phyloP scores from a whole-genome alignment of 2,329 filamentous ascomycete species.

The Graphiopsis chlorocephala region DNA sequence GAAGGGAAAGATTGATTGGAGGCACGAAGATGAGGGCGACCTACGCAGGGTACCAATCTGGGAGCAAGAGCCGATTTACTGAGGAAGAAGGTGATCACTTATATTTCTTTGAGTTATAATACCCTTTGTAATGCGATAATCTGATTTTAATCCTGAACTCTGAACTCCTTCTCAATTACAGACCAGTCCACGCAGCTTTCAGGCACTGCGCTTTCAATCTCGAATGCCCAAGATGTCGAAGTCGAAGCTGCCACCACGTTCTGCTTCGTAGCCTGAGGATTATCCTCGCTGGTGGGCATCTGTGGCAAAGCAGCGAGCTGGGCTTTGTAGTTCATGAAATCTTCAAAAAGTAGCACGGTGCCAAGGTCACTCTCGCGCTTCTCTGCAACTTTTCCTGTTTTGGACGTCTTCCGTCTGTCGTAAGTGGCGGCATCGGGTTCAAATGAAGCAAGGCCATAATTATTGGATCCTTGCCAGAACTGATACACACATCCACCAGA shows the following conservation, averaged over 20 bases:
- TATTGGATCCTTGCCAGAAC: slow-evolving; percentile 10
- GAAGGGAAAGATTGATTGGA: slow-evolving; percentile 35
- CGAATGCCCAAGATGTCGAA: too few species aligned
- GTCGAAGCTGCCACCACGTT: neutral
- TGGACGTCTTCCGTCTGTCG: neutral
- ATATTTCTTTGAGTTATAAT: neutral
- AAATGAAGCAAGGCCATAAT: slow-evolving; percentile 15
- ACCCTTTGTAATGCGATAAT: neutral
- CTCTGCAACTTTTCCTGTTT: slow-evolving; percentile 7
- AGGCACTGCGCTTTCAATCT: neutral
- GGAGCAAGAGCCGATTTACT: slow-evolving; percentile 27
- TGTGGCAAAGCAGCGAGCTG: slow-evolving; percentile 6
- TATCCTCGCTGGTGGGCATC: neutral
- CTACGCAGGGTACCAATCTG: slow-evolving; percentile 40
- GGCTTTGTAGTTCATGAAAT: slow-evolving; percentile 23
- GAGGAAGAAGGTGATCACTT: too few species aligned
- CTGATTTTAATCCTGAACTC: neutral
- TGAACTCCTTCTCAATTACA: neutral
- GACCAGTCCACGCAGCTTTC: neutral
- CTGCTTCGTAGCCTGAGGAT: neutral
- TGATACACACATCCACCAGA: slow-evolving; percentile 22
- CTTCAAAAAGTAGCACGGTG: slow-evolving; percentile 17
- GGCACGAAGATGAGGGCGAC: slow-evolving; percentile 39
- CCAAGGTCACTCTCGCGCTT: slow-evolving; percentile 17
- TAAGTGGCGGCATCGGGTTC: neutral